Evolutionary conservation across 371 early-diverging fungal genomes (phyloP), one percentile per base, ranked within the genome.

Genomic region (Mortierella sp.): DNA sequence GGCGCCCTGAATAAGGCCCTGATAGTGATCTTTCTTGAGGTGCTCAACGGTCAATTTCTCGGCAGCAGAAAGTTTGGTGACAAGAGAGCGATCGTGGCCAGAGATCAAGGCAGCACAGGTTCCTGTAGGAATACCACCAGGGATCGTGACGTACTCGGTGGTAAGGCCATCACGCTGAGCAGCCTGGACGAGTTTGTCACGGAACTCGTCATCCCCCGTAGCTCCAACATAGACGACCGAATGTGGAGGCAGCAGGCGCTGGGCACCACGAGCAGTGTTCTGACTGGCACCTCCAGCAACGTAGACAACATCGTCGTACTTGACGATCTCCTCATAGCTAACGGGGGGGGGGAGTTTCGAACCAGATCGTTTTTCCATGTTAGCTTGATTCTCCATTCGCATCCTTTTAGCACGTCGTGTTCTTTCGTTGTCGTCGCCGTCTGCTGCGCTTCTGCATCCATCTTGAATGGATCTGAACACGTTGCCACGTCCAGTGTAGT

Each of bases 251-350:
- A 98, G 86, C 42, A 95, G 80, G 83, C 91, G 93, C 87, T 91
- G 94, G 48, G 93, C 93, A 69, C 92, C 96, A 72, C 98, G 94
- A 53, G 94, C 87, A 49, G 96, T 86, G 90, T 98, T 98, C 82
- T 98, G 97, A 43, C 94, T 90, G 51, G 98, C 96, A 71, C 98
- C 97, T 55, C 98, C 98, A 63, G 97, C 96, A 80, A 95, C 93
- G 81, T 93, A 95, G 69, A 84, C 86, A 56, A 93, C 93, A 9
- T 86, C 79, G 67, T 84, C 87, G 81, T 87, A 82, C 38, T 85
- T 80, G 49, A 91, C 83, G 61, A 97, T 86, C 62, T 95, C 96
- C 58, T 88, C 86, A 83, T 91, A 95, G 71, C 86, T 88, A 58
- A 31, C 52, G 16, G 4, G 3, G 21, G 28, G 28, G 2, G n/a